A percentile compares a stretch with the other conserved stretches of the same genome.
phyloP scores from a whole-genome alignment of 768 basidiomycete genomes.

The Floccularia luteovirens region DNA sequence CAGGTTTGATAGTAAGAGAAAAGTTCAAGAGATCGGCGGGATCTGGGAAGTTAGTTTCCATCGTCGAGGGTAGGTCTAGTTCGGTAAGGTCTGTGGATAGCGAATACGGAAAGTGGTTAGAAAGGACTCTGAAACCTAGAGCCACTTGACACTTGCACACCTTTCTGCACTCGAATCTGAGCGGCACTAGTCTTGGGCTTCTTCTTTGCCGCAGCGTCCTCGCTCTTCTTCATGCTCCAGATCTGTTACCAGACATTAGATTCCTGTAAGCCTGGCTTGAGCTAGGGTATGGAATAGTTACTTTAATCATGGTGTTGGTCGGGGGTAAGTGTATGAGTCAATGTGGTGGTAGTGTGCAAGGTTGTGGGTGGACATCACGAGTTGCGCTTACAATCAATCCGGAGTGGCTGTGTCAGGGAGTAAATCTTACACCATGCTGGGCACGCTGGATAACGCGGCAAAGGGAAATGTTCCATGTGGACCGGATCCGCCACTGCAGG shows the following conservation, averaged over 20 bases:
- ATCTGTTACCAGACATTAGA: constrained; percentile 50
- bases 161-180: constrained; percentile 99
- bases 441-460: too few species aligned
- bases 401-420: too few species aligned
- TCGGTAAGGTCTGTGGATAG: constrained; percentile 78
- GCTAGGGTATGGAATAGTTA: constrained; percentile 9
- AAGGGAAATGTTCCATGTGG: too few species aligned
- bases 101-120: background rate
- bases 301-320: constrained; percentile 40
- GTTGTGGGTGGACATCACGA: background rate
- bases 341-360: constrained; percentile 18
- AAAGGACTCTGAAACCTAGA: constrained; percentile 8
- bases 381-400: too few species aligned
- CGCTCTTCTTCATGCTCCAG: constrained; percentile 99
- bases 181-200: constrained; percentile 98
- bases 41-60: constrained; percentile 94
- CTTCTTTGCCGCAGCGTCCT: constrained; percentile 95
- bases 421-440: too few species aligned
- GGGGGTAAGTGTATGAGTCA: constrained; percentile 20
- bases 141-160: too few species aligned
- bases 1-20: constrained; percentile 88
- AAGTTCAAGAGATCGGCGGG: constrained; percentile 95
- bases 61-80: constrained; percentile 90
- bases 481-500: too few species aligned
- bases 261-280: background rate